These are phyloP conservation scores for Amylostereum areolatum DNA, from an alignment of 1,284 basidiomycete species.

Conservation along the genomic window DNA sequence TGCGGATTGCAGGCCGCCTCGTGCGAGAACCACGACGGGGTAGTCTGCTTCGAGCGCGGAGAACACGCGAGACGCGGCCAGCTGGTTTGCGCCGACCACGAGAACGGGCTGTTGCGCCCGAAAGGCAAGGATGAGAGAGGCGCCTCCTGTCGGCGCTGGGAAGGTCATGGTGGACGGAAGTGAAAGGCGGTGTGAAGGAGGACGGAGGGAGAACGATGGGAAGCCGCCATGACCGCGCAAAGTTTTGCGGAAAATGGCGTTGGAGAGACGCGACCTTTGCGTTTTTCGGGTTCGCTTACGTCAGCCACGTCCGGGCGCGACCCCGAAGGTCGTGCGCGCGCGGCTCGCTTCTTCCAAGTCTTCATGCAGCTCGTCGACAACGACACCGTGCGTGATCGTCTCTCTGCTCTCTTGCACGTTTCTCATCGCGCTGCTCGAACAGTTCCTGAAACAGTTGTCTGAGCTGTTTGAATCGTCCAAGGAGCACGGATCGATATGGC, in stretches of 20 bases:
- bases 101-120: conserved; percentile 50
- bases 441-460: conserved; percentile 65
- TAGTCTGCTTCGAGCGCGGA: conserved; percentile 81
- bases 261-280: conserved; percentile 5
- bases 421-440: background rate
- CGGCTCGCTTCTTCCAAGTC: conserved; percentile 15
- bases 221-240: too few relatives aligned
- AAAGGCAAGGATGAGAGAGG: conserved; percentile 79
- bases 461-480: conserved; percentile 63
- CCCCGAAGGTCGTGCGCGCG: conserved; percentile 5
- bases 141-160: conserved; percentile 49
- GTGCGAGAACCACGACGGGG: conserved; percentile 58
- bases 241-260: background rate
- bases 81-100: conserved; percentile 68
- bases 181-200: background rate
- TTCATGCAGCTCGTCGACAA: conserved; percentile 65
- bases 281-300: too few relatives aligned
- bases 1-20: conserved; percentile 37
- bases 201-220: background rate
- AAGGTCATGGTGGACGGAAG: conserved; percentile 15
- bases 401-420: background rate
- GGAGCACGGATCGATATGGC: conserved; percentile 77
- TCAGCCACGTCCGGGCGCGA: too few relatives aligned
- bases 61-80: conserved; percentile 80
- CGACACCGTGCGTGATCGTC: conserved; percentile 46